A percentile compares a stretch with the other conserved stretches of the same genome.
Conservation (phyloP, 768 basidiomycete genomes). For the Trametes meyenii region DNA sequence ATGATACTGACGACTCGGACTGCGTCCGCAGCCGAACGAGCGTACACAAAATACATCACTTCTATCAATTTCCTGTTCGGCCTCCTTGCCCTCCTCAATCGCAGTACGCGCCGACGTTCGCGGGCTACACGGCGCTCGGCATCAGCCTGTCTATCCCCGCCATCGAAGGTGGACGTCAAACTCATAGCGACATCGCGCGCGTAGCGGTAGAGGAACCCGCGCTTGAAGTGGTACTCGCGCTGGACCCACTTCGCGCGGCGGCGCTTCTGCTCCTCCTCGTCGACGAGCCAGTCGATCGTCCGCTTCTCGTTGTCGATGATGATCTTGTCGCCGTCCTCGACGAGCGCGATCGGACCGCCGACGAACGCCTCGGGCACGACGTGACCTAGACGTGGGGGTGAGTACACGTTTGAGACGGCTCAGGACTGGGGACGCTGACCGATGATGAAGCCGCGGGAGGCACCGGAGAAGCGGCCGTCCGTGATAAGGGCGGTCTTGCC, state of each 20-base stretch:
- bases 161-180: constrained; percentile 21
- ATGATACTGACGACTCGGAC: not conserved
- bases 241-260: constrained; percentile 72
- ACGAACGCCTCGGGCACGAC: constrained; percentile 67
- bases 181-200: constrained; percentile 86
- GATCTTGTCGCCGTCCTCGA: constrained; percentile 80
- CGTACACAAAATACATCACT: constrained; percentile 15
- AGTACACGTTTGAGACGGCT: not conserved
- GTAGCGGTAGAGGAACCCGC: constrained; percentile 79
- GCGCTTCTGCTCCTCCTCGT: constrained; percentile 61
- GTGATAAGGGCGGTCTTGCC: constrained; percentile 82
- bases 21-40: not conserved
- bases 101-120: constrained; percentile 80
- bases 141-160: not conserved
- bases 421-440: constrained; percentile 35
- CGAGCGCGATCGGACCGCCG: constrained; percentile 87
- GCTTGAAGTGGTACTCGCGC: constrained; percentile 61
- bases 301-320: constrained; percentile 69
- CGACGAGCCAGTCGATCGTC: constrained; percentile 73
- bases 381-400: constrained; percentile 46
- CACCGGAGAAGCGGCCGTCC: constrained; percentile 89
- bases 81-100: constrained; percentile 48
- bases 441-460: constrained; percentile 68
- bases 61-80: not conserved
- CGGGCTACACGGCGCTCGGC: constrained; percentile 55